These are phyloP conservation scores for Nymphaea colorata DNA, from an alignment of 164 flowering plant genomes.

Conservation along the genomic window DNA sequence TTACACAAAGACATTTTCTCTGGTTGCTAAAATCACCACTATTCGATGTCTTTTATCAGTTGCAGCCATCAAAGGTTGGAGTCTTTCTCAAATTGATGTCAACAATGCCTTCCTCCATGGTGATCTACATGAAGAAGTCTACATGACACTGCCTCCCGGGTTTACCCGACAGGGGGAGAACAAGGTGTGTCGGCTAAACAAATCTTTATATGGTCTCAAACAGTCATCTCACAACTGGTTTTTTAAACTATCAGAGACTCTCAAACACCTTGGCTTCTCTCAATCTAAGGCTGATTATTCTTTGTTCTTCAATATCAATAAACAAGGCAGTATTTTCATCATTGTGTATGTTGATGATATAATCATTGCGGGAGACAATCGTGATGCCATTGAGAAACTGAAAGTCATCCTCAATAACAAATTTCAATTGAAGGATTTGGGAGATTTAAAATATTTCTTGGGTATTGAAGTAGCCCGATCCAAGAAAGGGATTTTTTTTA, in stretches of 20 bases:
- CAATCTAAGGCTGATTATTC: neutral
- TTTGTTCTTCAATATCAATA: neutral
- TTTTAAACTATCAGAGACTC: neutral
- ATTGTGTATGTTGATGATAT: neutral
- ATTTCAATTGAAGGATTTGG: neutral
- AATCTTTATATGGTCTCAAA: neutral
- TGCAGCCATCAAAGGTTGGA: neutral
- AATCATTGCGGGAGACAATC: neutral
- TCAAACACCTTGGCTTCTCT: neutral
- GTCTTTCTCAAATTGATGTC: neutral
- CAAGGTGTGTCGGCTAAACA: neutral
- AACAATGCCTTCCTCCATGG: slow-evolving; percentile 3
- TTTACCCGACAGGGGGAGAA: neutral
- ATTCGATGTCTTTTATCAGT: neutral
- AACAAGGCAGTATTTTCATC: neutral
- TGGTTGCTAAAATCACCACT: neutral
- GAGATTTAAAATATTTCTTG: neutral
- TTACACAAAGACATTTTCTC: neutral
- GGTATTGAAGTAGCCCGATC: neutral
- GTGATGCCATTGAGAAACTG: neutral
- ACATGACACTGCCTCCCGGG: neutral
- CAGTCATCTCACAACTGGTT: neutral
- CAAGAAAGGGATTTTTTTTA: neutral
- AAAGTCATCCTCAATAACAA: neutral
- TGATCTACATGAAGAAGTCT: neutral